A percentile compares a stretch with the other conserved stretches of the same genome.
phyloP scores from a whole-genome alignment of 2,329 filamentous ascomycete genomes.

The Fusarium illudens region DNA sequence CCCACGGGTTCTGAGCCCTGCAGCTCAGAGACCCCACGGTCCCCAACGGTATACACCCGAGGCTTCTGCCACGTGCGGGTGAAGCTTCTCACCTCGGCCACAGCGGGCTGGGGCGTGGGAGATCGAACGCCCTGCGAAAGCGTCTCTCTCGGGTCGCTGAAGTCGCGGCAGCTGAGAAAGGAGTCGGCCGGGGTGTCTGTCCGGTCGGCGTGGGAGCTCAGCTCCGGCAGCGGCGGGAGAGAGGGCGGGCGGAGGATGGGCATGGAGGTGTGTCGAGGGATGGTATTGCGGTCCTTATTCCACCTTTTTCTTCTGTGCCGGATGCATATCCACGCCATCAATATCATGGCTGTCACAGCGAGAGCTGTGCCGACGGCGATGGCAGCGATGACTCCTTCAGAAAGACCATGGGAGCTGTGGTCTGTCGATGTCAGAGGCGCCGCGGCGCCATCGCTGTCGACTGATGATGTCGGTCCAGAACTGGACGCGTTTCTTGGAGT shows the following conservation, averaged over 20 bases:
- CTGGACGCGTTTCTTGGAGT: constrained; percentile 4
- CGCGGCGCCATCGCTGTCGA: background rate
- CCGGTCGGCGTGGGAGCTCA: constrained; percentile 5
- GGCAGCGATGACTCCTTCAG: constrained; percentile 29
- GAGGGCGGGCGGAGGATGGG: background rate
- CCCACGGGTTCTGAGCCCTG: background rate
- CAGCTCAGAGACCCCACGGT: constrained; percentile 10
- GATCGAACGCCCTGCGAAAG: constrained; percentile 28
- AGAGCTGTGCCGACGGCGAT: constrained; percentile 27
- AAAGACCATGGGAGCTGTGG: background rate
- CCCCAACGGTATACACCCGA: constrained; percentile 33
- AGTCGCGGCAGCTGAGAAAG: constrained; percentile 19
- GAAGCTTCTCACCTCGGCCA: constrained; percentile 37
- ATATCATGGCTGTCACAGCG: background rate
- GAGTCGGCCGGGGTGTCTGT: constrained; percentile 15
- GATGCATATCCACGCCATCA: constrained; percentile 22
- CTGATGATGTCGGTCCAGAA: background rate
- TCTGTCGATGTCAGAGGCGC: background rate
- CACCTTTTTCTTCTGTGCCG: constrained; percentile 5
- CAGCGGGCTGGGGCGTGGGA: constrained; percentile 38
- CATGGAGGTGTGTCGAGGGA: background rate
- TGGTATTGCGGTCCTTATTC: background rate
- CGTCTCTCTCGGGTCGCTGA: constrained; percentile 30
- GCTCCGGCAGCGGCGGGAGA: constrained; percentile 3
- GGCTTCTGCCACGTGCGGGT: constrained; percentile 37